These are phyloP conservation scores for Naumovozyma castellii DNA, from an alignment of 805 yeast genomes.

Conservation along the genomic window DNA sequence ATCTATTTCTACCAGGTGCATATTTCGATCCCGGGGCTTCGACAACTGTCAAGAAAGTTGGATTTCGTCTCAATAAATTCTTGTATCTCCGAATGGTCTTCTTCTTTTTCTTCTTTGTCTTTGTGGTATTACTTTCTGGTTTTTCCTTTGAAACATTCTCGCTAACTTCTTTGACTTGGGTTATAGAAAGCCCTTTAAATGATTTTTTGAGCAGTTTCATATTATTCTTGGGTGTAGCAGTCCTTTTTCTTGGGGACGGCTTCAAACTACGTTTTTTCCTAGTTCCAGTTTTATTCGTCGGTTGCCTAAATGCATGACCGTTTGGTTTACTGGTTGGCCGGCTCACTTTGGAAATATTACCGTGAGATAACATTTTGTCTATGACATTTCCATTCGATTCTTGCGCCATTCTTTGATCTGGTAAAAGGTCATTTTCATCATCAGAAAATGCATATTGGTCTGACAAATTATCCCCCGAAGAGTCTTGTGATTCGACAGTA, in stretches of 20 bases:
- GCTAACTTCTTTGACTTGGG: too few species aligned
- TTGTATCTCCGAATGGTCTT: slow-evolving; percentile 1
- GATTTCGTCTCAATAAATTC: slow-evolving; percentile 10
- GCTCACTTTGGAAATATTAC: not conserved
- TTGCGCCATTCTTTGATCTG: not conserved
- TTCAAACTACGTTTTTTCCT: too few species aligned
- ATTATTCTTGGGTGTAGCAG: too few species aligned
- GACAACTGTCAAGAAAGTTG: slow-evolving; percentile 20
- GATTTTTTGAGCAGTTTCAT: too few species aligned
- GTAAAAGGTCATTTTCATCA: not conserved
- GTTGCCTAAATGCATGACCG: not conserved
- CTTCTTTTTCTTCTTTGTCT: slow-evolving; percentile 1
- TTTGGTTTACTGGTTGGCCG: not conserved
- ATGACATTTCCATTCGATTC: not conserved
- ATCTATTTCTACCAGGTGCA: slow-evolving; percentile 5
- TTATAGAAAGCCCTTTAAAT: too few species aligned
- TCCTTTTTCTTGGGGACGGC: too few species aligned
- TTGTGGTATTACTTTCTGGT: not conserved
- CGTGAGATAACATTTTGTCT: not conserved
- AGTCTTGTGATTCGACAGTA: not conserved
- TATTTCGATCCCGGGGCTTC: slow-evolving; percentile 19
- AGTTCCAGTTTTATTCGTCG: too few species aligned
- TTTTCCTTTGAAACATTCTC: too few species aligned
- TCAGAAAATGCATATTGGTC: too few species aligned
- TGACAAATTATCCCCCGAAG: not conserved